These are phyloP conservation scores for Bondarzewia mesenterica DNA, from an alignment of 1,284 basidiomycete species.

Conservation along the genomic window DNA sequence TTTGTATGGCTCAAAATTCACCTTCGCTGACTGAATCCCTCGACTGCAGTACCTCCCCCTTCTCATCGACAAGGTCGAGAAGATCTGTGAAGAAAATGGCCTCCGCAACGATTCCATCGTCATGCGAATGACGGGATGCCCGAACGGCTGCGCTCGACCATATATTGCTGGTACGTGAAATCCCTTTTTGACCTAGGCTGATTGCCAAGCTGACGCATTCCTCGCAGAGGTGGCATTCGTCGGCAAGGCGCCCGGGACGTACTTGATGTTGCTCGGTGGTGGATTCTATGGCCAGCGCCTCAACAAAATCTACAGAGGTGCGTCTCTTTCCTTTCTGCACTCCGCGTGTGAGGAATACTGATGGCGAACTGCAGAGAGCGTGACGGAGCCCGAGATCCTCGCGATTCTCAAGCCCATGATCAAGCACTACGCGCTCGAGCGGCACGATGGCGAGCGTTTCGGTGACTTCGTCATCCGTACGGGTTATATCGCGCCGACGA, in stretches of 20 bases:
- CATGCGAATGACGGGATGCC: constrained; percentile 98
- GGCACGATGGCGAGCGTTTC: constrained; percentile 86
- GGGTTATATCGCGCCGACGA: constrained; percentile 78
- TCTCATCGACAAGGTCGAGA: constrained; percentile 92
- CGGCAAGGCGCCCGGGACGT: constrained; percentile 91
- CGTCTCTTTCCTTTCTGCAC: constrained; percentile 11
- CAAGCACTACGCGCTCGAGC: constrained; percentile 85
- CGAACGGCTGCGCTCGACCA: constrained; percentile 92
- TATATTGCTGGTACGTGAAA: constrained; percentile 75
- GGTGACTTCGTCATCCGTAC: constrained; percentile 92
- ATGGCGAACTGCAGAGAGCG: constrained; percentile 55
- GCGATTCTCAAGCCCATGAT: constrained; percentile 89
- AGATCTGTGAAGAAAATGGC: constrained; percentile 89
- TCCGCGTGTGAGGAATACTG: not conserved
- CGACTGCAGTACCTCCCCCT: constrained; percentile 77
- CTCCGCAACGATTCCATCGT: constrained; percentile 90
- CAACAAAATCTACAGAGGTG: constrained; percentile 87
- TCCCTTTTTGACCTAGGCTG: not conserved
- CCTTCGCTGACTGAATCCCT: constrained; percentile 5
- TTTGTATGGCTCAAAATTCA: not conserved
- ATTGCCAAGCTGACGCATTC: constrained; percentile 1
- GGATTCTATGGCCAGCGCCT: constrained; percentile 90
- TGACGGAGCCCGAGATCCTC: constrained; percentile 91
- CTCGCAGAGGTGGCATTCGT: constrained; percentile 85
- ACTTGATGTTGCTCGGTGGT: constrained; percentile 94